A percentile compares a stretch with the other conserved stretches of the same genome.
Conservation (phyloP, 2,329 filamentous ascomycete genomes). For the Lecanosticta acicola region DNA sequence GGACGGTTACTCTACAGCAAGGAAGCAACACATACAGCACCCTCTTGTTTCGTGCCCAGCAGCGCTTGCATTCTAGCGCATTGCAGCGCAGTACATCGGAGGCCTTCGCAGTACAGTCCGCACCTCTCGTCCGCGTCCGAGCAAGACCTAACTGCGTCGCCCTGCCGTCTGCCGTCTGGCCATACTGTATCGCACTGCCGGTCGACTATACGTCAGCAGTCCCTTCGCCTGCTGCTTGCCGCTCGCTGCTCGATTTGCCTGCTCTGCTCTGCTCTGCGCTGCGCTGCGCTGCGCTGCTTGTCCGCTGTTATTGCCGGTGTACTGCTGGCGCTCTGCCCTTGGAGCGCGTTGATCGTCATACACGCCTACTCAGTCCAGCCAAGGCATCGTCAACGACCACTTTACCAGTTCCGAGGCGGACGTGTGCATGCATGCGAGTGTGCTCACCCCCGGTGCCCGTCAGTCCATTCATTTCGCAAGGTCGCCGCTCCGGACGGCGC, state of each 20-base stretch:
- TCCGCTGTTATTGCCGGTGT: not conserved
- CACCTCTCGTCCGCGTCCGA: no score
- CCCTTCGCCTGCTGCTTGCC: not conserved
- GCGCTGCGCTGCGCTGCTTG: conserved; percentile 1
- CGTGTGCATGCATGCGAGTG: conserved; percentile 21
- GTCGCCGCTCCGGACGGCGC: not conserved
- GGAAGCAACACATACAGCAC: conserved; percentile 19
- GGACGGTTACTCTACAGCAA: conserved; percentile 32
- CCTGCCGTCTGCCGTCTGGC: not conserved
- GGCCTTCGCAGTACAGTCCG: conserved; percentile 26
- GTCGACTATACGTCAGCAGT: not conserved
- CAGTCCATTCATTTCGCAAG: conserved; percentile 5
- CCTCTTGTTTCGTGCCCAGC: conserved; percentile 27
- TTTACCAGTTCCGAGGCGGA: conserved; percentile 11
- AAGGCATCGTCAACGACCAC: no score
- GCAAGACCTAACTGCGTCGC: conserved; percentile 14
- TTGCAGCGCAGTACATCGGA: no score
- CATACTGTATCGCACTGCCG: not conserved
- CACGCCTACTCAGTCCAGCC: no score
- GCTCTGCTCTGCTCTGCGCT: conserved; percentile 4
- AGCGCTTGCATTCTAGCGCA: no score
- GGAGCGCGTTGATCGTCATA: conserved; percentile 8
- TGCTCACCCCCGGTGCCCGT: conserved; percentile 3
- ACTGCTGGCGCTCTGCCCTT: not conserved
- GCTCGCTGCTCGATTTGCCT: conserved; percentile 2